Base-by-base conservation (phyloP, 1,284 basidiomycete genomes). In the Boletus sp. region DNA sequence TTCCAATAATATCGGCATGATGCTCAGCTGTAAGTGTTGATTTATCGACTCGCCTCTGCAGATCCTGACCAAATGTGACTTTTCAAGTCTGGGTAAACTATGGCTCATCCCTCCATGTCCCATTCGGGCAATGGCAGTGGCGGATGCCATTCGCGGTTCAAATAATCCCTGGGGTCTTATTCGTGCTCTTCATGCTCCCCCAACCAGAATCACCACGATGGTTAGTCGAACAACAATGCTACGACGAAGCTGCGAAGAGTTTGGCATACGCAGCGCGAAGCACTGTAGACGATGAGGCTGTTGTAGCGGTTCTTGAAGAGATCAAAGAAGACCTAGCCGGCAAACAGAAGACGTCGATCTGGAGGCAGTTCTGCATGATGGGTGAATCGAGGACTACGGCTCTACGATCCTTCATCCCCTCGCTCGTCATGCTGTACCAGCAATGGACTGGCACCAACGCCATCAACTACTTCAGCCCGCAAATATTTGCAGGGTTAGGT, bases 381-480 rank as follows among this genome's bases (percentile, higher is more conserved):
- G 69, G 66, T 42, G 75, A 72, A 47, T 75, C 69, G 40, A 69
- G 61, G 39, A 55, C 55, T 40, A 76, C 68, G 50, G 72, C 67
- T 46, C 57, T 77, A 30, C 69, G 76, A 46, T 76, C 75, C 46
- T 69, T 76, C 48, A 76, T 80, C 34, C 77, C 79, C 12, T 70
- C 73, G 0, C 57, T 79, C 33, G 69, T 79, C 51, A 79, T 80
- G 71, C 72, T 76, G 50, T 73, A 73, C 53, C 79, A 81, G 62
- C 78, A 81, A 61, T 80, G 76, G 72, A 76, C 73, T 1, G 81
- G 81, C 8, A 79, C 80, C 38, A 82, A 82, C 56, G 72, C 76
- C 0, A 77, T 82, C 65, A 77, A 78, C 52, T 83, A 84, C 64
- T 76, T 72, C 48, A 73, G 71, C 50, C 74, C 75, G 0, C 56